Conservation (phyloP, 1,284 basidiomycete species). For the Cryptococcus depauperatus region DNA sequence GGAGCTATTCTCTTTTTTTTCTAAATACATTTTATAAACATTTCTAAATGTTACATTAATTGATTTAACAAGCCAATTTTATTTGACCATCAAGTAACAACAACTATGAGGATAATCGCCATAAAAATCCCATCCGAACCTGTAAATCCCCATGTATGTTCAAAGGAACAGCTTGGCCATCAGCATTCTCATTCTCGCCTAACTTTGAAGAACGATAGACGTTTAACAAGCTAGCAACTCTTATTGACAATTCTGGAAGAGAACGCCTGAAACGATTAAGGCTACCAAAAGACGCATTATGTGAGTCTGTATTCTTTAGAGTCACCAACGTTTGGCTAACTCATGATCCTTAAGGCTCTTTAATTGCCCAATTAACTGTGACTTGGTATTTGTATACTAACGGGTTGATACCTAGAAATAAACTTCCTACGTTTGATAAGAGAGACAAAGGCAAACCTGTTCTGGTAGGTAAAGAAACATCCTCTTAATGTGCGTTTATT, state of each 20-base stretch:
- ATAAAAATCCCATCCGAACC: slow-evolving; percentile 11
- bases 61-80: too few species aligned
- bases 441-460: slow-evolving; percentile 32
- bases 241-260: slow-evolving; percentile 16
- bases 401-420: slow-evolving; percentile 8
- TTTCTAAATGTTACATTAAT: too few species aligned
- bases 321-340: neutral
- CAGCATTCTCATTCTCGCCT: neutral
- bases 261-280: slow-evolving; percentile 28
- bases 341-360: slow-evolving; percentile 17
- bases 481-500: neutral
- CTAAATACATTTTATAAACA: too few species aligned
- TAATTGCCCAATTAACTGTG: slow-evolving; percentile 29
- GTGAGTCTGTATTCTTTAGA: slow-evolving; percentile 5
- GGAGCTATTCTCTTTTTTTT: too few species aligned
- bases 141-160: slow-evolving; percentile 8
- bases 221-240: slow-evolving; percentile 19
- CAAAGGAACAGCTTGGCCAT: neutral
- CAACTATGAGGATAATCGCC: too few species aligned
- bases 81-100: too few species aligned
- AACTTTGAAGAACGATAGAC: slow-evolving; percentile 10
- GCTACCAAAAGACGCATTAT: slow-evolving; percentile 23
- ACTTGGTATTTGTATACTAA: slow-evolving; percentile 29
- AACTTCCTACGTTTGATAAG: slow-evolving; percentile 17
- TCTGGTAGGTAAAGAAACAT: slow-evolving; percentile 14